Evolutionary conservation across 2,329 filamentous ascomycete genomes (phyloP), one percentile per base, ranked within the genome.

Genomic region (Penicillium freii): DNA sequence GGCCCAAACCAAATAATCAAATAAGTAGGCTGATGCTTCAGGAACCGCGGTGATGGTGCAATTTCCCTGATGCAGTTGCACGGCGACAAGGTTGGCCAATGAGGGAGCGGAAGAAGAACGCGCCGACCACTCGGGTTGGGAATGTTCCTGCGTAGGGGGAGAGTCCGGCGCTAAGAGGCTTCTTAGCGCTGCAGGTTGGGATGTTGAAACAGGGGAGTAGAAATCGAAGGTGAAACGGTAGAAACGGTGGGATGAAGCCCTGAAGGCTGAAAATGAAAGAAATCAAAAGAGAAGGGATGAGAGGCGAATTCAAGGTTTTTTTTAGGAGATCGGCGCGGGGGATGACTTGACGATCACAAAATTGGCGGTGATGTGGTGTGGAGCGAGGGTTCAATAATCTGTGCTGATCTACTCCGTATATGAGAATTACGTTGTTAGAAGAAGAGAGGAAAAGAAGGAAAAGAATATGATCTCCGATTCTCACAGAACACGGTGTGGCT

Each of bases 321-420:
- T 64, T 62, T 54, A 42, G 31, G 39, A 25, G 62, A 65, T 66
- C 63, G 62, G 63, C 64, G 45, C 62, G 63, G 63, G 64, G 64
- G 61, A 61, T 58, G 56, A 56, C 7, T 58, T 51, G 63, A 57
- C 56, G 62, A 66, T 66, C 60, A 57, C 48, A 46, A 55, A 53
- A 60, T 49, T 31, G 45, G 51, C 34, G 56, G 54, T 57, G 52
- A 47, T 46, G 45, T 23, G n/a, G 27, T 31, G 58, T 60, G 59
- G 56, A 62, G 45, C 23, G 51, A 10, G 17, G 23, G 6, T 23
- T 33, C 31, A 45, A 51, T 33, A 17, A 21, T 13, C 7, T n/a
- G 29, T 27, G 36, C 23, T 38, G 50, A 45, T 43, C 38, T 42
- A 40, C 19, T 23, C 10, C 11, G 10, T 7, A 4, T 9, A n/a